Base-by-base conservation (phyloP, 768 basidiomycete genomes). In the Mycena galopus region DNA sequence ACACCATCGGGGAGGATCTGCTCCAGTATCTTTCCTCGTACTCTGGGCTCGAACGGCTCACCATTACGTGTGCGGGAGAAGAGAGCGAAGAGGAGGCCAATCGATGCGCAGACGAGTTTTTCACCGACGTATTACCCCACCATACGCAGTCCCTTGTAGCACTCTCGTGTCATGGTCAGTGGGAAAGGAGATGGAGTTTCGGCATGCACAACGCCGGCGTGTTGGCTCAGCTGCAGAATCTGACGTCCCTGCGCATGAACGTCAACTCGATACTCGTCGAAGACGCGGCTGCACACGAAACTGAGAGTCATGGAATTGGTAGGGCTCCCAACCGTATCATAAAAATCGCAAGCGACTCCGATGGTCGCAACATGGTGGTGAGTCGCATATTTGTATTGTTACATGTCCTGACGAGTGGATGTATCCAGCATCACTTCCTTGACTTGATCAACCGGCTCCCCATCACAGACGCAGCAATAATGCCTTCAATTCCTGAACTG, bases 131-230 rank as follows among this genome's bases (percentile, higher is more conserved):
- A 8, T 32, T 72, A 29, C 71, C 65, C 5, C 60, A 21, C 19
- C 71, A 72, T n/a, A 17, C 27, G 16, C 1, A 53, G 2, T 67
- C 71, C 1, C 71, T 72, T 32, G 25, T 57, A 12, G 14, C 37
- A 10, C 59, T 72, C 4, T 35, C 55, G n/a, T 72, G 65, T 37
- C n/a, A 9, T 7, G 27, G 30, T 19, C 2, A 3, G 0, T 44
- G 35, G 12, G 58, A 67, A 32, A 51, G 65, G 3, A 14, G 30
- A 23, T 72, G 65, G 71, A 63, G 51, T 39, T 63, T 72, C 29
- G 65, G 51, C 7, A 12, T 29, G 29, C 50, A 56, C 55, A 72
- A 62, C 65, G 59, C 23, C 60, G 29, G 11, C 8, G n/a, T 30
- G 10, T 21, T 72, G 17, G 6, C 44, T 0, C 42, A 35, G 17